These are phyloP conservation scores for Rhizoclosmatium sp. DNA, from an alignment of 192 early-diverging fungal genomes.

Conservation along the genomic window DNA sequence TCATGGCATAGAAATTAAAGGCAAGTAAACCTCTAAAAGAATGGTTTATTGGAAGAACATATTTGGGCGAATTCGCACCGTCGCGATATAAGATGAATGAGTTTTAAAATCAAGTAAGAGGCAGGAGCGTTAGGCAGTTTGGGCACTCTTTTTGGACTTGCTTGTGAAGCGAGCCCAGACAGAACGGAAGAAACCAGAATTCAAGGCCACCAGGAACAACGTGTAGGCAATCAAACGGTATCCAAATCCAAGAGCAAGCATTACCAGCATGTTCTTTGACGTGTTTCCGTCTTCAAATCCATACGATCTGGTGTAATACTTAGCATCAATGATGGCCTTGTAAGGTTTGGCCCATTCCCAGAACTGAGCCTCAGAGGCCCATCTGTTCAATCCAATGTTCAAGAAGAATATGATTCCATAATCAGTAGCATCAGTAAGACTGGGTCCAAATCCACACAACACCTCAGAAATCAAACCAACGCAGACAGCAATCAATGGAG, in stretches of 20 bases:
- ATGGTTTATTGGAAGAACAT: too few relatives aligned
- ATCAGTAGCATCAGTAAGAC: slow-evolving; percentile 28
- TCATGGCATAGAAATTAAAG: too few relatives aligned
- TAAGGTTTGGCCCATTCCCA: slow-evolving; percentile 31
- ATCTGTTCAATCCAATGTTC: slow-evolving; percentile 43
- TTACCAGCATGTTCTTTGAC: slow-evolving; percentile 40
- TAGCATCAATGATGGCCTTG: slow-evolving; percentile 10
- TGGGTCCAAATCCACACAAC: slow-evolving; percentile 46
- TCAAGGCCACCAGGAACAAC: slow-evolving; percentile 38
- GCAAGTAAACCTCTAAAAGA: too few relatives aligned
- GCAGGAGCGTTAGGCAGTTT: too few relatives aligned
- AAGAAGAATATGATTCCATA: slow-evolving; percentile 35
- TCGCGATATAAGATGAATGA: too few relatives aligned
- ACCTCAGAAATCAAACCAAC: slow-evolving; percentile 37
- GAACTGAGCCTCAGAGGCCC: slow-evolving; percentile 43
- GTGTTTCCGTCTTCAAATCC: slow-evolving; percentile 46
- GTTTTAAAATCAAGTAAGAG: too few relatives aligned
- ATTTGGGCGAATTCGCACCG: too few relatives aligned
- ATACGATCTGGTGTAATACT: not conserved
- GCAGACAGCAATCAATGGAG: slow-evolving; percentile 41
- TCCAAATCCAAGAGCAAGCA: slow-evolving; percentile 42
- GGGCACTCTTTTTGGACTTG: not conserved
- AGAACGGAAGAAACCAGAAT: not conserved
- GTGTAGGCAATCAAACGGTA: slow-evolving; percentile 49
- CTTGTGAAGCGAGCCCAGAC: slow-evolving; percentile 4